Evolutionary conservation across 2,329 filamentous ascomycete genomes (phyloP), one percentile per base, ranked within the genome.

Genomic region (Metarhizium anisopliae): DNA sequence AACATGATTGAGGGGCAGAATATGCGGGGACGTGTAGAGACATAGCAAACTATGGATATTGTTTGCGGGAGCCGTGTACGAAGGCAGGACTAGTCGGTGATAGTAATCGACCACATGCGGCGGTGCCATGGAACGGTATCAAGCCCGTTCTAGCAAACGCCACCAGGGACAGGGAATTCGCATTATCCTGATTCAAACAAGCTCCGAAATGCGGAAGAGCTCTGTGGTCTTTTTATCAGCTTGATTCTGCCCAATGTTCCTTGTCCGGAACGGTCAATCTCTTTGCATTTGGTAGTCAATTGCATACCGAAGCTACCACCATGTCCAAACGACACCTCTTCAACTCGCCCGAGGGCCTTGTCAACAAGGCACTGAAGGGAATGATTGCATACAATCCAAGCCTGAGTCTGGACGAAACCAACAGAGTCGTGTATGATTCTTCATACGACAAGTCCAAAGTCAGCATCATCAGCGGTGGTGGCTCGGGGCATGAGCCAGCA

Each of bases 401-500:
- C 6, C 72, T 82, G 6, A 70, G 69, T 7, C 68, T 81, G 1
- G 78, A 82, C 59, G 73, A 76, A 59, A 63, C 72, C 55, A 79
- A 81, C 64, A 70, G 77, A 18, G 77, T 81, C 36, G 75, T 82
- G 45, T 79, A 73, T 56, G 73, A 81, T 63, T 74, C 75, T 1
- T 63, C 67, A 8, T 69, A 77, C 56, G 67, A 76, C 59, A 68
- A 62, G 47, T 70, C 72, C 30, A 74, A 74, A 20, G 77, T 82
- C 55, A 73, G 71, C 61, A 68, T 82, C 64, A 74, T 82, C 65
- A 77, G 74, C 29, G 79, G 79, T n/a, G 79, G 79, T 20, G 79
- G 79, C 43, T 81, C 79, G 0, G 79, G 79, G 49, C 79, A 81
- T 66, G 82, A 85, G 62, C 82, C 82, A 20, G 83, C 82, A 59